Evolutionary conservation across 148 eudicot genomes (phyloP).

Genomic region (Rhododendron griersonianum): DNA sequence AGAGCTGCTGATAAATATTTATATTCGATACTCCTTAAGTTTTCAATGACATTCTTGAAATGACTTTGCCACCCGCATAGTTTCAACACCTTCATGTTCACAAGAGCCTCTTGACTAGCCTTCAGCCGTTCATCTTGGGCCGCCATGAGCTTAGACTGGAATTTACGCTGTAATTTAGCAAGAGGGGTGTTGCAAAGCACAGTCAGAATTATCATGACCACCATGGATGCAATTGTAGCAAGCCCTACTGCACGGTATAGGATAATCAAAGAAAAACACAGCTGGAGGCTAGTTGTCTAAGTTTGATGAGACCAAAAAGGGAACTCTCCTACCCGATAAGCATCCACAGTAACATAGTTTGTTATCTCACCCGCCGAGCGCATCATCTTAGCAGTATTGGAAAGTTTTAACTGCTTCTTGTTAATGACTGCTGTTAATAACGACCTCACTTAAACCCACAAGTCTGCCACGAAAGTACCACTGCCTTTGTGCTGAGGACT

Average conservation of each 20-base stretch:
- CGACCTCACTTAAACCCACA: slow-evolving; percentile 66
- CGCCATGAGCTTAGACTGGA: slow-evolving; percentile 47
- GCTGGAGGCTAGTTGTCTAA: slow-evolving; percentile 55
- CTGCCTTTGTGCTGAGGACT: slow-evolving; percentile 77
- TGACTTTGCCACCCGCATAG: slow-evolving; percentile 88
- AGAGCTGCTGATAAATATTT: slow-evolving; percentile 65
- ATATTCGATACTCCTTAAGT: slow-evolving; percentile 51
- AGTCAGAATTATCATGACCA: slow-evolving; percentile 44
- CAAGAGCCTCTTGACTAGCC: slow-evolving; percentile 51
- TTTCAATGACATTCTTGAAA: slow-evolving; percentile 58
- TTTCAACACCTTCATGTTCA: slow-evolving; percentile 82
- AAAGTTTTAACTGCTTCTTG: slow-evolving; percentile 59
- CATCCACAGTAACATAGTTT: slow-evolving; percentile 52
- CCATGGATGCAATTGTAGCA: slow-evolving; percentile 41
- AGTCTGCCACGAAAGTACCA: slow-evolving; percentile 68
- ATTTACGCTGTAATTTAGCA: slow-evolving; percentile 41
- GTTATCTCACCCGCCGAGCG: slow-evolving; percentile 79
- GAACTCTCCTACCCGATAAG: slow-evolving; percentile 73
- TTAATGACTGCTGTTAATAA: slow-evolving; percentile 75
- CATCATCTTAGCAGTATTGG: slow-evolving; percentile 58
- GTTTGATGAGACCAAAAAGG: slow-evolving; percentile 71
- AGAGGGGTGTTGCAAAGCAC: slow-evolving; percentile 62
- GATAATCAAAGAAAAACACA: slow-evolving; percentile 44
- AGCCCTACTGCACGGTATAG: slow-evolving; percentile 37
- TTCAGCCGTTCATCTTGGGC: slow-evolving; percentile 54